Percentiles rank a stretch among this genome's conserved stretches.
Conservation (phyloP, 73 alveolate genomes). For the Tetrahymena malaccensis region DNA sequence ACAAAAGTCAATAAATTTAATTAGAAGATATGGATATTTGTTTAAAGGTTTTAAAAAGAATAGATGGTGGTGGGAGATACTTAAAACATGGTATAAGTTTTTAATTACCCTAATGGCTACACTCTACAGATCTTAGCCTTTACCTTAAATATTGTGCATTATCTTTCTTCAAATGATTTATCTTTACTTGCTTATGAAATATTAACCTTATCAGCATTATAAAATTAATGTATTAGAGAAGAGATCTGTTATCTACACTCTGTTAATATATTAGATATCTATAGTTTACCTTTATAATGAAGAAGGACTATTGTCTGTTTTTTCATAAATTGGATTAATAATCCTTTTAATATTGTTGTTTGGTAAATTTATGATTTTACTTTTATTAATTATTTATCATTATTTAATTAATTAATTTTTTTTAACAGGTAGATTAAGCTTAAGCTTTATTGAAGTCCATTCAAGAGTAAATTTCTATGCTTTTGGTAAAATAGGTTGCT, state of each 20-base stretch:
- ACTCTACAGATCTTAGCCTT: neutral
- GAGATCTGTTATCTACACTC: neutral
- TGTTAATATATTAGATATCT: neutral
- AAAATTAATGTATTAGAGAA: neutral
- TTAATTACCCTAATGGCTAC: neutral
- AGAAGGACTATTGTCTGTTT: neutral
- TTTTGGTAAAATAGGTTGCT: neutral
- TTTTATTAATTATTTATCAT: too few relatives aligned
- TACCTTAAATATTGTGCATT: neutral
- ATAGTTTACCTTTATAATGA: neutral
- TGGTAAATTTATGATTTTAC: neutral
- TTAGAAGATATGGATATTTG: neutral
- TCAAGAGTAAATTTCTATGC: neutral
- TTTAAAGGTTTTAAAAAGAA: neutral
- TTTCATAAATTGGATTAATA: neutral
- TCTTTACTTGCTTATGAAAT: neutral
- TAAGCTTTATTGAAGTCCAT: neutral
- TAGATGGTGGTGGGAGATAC: neutral
- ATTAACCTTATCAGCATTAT: neutral
- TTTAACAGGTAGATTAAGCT: neutral
- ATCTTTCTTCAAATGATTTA: neutral
- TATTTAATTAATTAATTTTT: too few relatives aligned
- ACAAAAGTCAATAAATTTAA: neutral
- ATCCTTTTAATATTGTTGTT: neutral
- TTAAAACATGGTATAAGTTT: neutral